phyloP scores from a whole-genome alignment of 352 stramenopile genomes.

The Blastocystis sp. region DNA sequence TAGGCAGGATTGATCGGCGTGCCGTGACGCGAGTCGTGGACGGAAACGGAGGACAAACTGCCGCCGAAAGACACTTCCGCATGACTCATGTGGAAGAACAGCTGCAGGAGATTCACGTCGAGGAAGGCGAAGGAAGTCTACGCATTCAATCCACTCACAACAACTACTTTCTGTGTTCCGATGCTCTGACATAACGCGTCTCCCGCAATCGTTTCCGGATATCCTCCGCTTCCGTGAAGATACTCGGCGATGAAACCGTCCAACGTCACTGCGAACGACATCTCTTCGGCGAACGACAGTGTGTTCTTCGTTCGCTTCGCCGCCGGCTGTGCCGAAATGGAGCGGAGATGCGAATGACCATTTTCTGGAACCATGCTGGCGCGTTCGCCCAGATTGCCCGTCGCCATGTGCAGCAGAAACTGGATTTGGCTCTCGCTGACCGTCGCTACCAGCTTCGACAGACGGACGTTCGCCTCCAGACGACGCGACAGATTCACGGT shows the following conservation, averaged over 20 bases:
- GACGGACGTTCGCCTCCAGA: not conserved
- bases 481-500: not conserved
- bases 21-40: not conserved
- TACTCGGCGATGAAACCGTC: slow-evolving; percentile 7
- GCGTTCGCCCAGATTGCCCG: slow-evolving; percentile 1
- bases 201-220: not conserved
- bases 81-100: not conserved
- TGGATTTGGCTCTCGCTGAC: not conserved
- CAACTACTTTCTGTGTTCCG: not conserved
- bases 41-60: not conserved
- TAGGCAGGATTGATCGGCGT: not conserved
- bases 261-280: not conserved
- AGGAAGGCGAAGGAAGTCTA: slow-evolving; percentile 16
- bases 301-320: not conserved
- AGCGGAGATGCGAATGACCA: not conserved
- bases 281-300: not conserved
- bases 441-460: slow-evolving; percentile 6
- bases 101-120: not conserved
- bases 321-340: too few species aligned
- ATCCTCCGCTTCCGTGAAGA: not conserved
- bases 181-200: not conserved
- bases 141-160: not conserved
- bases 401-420: not conserved
- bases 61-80: not conserved
- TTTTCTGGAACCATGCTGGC: not conserved